A percentile compares a stretch with the other conserved stretches of the same genome.
phyloP scores from a whole-genome alignment of 148 eudicot genomes.

The Cornus suecica region DNA sequence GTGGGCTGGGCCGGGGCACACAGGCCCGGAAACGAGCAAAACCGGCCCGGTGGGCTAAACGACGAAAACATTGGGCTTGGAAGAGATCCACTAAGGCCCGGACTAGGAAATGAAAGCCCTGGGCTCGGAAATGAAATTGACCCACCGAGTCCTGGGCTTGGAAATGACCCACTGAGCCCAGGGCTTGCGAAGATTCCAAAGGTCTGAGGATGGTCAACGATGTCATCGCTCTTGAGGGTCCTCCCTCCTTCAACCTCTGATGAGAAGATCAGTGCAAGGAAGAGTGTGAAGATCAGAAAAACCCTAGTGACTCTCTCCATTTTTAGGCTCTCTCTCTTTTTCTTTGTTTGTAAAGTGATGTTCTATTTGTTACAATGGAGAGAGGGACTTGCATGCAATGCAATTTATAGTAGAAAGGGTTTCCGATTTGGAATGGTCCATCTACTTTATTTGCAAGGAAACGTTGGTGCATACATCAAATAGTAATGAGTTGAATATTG shows the following conservation, averaged over 20 bases:
- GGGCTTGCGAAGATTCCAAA: background rate
- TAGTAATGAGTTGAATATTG: too few species aligned
- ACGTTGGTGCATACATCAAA: too few species aligned
- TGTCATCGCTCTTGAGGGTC: background rate
- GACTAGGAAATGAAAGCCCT: background rate
- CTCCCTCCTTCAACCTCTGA: constrained; percentile 11
- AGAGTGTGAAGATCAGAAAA: constrained; percentile 1
- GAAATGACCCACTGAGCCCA: background rate
- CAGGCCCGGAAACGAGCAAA: background rate
- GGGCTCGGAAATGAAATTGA: constrained; percentile 7
- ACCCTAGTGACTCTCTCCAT: constrained; percentile 14
- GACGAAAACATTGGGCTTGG: background rate
- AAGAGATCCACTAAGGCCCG: background rate
- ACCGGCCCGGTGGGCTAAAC: background rate
- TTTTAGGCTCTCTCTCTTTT: background rate
- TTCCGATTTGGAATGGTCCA: background rate
- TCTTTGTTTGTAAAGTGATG: background rate
- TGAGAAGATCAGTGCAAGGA: constrained; percentile 7
- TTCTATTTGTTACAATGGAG: too few species aligned
- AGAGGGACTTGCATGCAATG: background rate
- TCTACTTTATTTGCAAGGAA: too few species aligned
- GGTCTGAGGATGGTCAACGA: constrained; percentile 11
- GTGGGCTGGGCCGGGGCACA: constrained; percentile 1
- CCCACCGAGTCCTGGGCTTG: background rate
- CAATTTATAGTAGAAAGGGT: constrained; percentile 9